Evolutionary conservation across 2,329 filamentous ascomycete species (phyloP).

Genomic region (Massarina eburnea): DNA sequence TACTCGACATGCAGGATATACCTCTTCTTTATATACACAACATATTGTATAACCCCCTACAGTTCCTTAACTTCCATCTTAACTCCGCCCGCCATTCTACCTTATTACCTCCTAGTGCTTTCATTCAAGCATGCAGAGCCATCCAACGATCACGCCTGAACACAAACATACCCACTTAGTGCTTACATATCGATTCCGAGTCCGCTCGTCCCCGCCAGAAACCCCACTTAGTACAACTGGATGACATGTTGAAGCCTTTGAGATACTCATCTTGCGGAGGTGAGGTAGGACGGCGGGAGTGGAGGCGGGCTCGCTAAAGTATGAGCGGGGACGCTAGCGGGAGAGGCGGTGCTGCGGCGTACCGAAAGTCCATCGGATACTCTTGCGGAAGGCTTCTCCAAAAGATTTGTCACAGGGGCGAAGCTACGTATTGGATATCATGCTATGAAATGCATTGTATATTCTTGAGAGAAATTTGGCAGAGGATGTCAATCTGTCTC

Average conservation of each 20-base stretch:
- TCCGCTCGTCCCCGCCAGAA: slow-evolving; percentile 12
- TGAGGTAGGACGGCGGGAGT: slow-evolving; percentile 4
- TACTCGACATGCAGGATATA: not conserved
- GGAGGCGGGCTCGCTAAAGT: slow-evolving; percentile 24
- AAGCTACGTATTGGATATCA: too few relatives aligned
- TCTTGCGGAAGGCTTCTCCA: too few relatives aligned
- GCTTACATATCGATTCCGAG: slow-evolving; percentile 3
- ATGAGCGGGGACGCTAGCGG: slow-evolving; percentile 17
- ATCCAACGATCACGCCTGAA: not conserved
- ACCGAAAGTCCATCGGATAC: too few relatives aligned
- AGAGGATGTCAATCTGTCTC: too few relatives aligned
- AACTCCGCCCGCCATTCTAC: not conserved
- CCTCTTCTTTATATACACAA: not conserved
- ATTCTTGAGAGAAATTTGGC: too few relatives aligned
- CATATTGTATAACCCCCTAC: not conserved
- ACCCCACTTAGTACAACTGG: not conserved
- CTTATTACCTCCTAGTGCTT: not conserved
- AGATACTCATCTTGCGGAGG: not conserved
- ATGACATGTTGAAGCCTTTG: not conserved
- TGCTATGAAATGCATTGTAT: too few relatives aligned
- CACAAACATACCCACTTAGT: not conserved
- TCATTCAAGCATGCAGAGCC: too few relatives aligned
- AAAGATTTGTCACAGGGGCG: too few relatives aligned
- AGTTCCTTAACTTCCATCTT: not conserved
- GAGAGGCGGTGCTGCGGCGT: too few relatives aligned